Percentiles rank a stretch among this genome's conserved stretches.
Conservation (phyloP, 768 basidiomycete species). For the Tephrocybe sp. region DNA sequence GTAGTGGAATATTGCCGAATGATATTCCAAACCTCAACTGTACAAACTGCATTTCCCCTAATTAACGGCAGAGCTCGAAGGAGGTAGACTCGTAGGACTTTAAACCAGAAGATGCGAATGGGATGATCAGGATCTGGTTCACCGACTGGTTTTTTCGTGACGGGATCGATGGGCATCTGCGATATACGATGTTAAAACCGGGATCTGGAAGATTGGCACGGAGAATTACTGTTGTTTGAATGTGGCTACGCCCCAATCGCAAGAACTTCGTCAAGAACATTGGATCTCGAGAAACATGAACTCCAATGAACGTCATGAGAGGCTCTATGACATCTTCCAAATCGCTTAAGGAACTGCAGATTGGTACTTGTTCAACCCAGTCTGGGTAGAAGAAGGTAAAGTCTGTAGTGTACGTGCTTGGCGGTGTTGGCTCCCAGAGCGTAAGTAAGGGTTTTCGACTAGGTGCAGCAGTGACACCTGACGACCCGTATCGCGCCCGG, state of each 20-base stretch:
- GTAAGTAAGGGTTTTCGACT: slow-evolving; percentile 68
- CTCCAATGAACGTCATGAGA: slow-evolving; percentile 73
- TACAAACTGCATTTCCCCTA: slow-evolving; percentile 82
- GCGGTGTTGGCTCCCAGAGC: slow-evolving; percentile 76
- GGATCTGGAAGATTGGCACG: background rate
- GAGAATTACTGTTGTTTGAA: slow-evolving; percentile 47
- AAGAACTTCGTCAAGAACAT: slow-evolving; percentile 77
- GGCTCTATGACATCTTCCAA: slow-evolving; percentile 75
- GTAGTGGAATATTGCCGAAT: slow-evolving; percentile 76
- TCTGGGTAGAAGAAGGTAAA: slow-evolving; percentile 91
- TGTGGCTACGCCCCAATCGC: slow-evolving; percentile 68
- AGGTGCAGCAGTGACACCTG: slow-evolving; percentile 50
- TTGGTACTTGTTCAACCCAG: slow-evolving; percentile 72
- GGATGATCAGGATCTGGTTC: slow-evolving; percentile 58
- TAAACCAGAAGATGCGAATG: slow-evolving; percentile 80
- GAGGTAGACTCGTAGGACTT: slow-evolving; percentile 72
- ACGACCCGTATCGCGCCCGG: slow-evolving; percentile 59
- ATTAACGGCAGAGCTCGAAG: slow-evolving; percentile 87
- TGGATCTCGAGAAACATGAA: slow-evolving; percentile 78
- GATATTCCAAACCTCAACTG: slow-evolving; percentile 91
- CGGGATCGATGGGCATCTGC: slow-evolving; percentile 52
- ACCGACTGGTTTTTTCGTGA: slow-evolving; percentile 55
- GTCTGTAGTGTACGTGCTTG: slow-evolving; percentile 66
- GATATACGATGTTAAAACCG: slow-evolving; percentile 1
- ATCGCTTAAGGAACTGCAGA: slow-evolving; percentile 64